These are phyloP conservation scores for Brassica juncea DNA, from an alignment of 345 rosid species.

Conservation along the genomic window DNA sequence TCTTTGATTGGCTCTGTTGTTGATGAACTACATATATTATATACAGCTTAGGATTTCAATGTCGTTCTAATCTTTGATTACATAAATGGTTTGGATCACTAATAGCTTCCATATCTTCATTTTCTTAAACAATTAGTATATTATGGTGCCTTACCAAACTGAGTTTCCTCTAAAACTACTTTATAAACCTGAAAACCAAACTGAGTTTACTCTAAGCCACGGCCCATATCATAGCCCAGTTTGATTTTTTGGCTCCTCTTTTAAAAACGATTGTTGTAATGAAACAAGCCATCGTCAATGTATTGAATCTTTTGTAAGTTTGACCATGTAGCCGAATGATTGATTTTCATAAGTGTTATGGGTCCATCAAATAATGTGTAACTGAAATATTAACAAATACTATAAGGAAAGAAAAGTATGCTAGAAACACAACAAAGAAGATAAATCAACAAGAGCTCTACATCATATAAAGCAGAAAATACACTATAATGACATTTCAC, in stretches of 20 bases:
- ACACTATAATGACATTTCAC: conserved; percentile 17
- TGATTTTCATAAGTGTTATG: conserved; percentile 5
- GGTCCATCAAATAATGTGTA: conserved; percentile 3
- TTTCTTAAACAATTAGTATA: not conserved
- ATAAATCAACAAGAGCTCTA: conserved; percentile 9
- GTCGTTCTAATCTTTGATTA: conserved; percentile 13
- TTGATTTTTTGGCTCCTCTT: not conserved
- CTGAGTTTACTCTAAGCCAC: not conserved
- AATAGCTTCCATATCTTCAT: conserved; percentile 10
- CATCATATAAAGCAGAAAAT: conserved; percentile 15
- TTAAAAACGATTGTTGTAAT: not conserved
- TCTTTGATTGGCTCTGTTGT: conserved; percentile 35
- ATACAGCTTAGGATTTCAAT: conserved; percentile 23
- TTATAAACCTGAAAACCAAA: not conserved
- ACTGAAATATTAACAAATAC: conserved; percentile 5
- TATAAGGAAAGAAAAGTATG: not conserved
- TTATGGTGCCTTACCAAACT: not conserved
- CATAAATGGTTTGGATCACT: conserved; percentile 19
- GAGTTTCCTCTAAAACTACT: not conserved
- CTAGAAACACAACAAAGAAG: not conserved
- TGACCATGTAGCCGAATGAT: conserved; percentile 14
- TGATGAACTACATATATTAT: not conserved
- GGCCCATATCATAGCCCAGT: conserved; percentile 7
- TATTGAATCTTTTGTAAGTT: not conserved
- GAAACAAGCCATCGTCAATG: not conserved